These are phyloP conservation scores for Coniochaeta hoffmannii DNA, from an alignment of 2,329 filamentous ascomycete species.

Conservation along the genomic window DNA sequence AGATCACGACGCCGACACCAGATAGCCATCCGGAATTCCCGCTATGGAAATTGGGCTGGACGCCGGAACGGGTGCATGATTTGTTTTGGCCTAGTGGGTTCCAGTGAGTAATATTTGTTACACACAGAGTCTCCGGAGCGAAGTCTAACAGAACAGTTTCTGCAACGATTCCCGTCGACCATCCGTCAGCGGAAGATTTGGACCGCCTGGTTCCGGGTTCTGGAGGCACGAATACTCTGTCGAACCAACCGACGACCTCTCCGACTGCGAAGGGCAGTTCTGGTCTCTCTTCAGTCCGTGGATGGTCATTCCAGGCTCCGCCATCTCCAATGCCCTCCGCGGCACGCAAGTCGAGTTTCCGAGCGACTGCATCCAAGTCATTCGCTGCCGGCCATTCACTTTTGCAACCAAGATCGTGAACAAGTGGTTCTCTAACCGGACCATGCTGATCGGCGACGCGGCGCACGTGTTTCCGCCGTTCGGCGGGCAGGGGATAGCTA, in stretches of 20 bases:
- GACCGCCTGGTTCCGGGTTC: slow-evolving; percentile 27
- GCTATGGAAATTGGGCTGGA: slow-evolving; percentile 37
- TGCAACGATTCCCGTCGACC: slow-evolving; percentile 32
- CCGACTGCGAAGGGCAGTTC: slow-evolving; percentile 23
- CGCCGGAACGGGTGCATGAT: slow-evolving; percentile 37
- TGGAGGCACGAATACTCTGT: slow-evolving; percentile 32
- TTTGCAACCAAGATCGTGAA: slow-evolving; percentile 39
- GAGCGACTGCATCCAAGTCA: slow-evolving; percentile 35
- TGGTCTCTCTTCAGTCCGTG: slow-evolving; percentile 18
- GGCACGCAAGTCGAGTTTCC: slow-evolving; percentile 24
- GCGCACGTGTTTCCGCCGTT: slow-evolving; percentile 46
- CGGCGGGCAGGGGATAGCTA: slow-evolving; percentile 28
- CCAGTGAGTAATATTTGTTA: slow-evolving; percentile 16
- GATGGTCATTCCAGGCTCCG: slow-evolving; percentile 16
- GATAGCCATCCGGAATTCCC: slow-evolving; percentile 39
- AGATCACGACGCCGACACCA: slow-evolving; percentile 33
- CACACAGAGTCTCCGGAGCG: too few relatives aligned
- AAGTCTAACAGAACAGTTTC: slow-evolving; percentile 18
- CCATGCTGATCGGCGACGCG: slow-evolving; percentile 38
- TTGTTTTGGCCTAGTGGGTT: slow-evolving; percentile 36
- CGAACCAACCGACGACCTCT: slow-evolving; percentile 17
- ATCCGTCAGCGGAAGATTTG: slow-evolving; percentile 36
- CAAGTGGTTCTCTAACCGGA: slow-evolving; percentile 32
- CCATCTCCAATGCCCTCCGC: neutral
- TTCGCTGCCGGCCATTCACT: slow-evolving; percentile 35